Conservation (phyloP, 1,284 basidiomycete genomes). For the Vanrija pseudolonga region DNA sequence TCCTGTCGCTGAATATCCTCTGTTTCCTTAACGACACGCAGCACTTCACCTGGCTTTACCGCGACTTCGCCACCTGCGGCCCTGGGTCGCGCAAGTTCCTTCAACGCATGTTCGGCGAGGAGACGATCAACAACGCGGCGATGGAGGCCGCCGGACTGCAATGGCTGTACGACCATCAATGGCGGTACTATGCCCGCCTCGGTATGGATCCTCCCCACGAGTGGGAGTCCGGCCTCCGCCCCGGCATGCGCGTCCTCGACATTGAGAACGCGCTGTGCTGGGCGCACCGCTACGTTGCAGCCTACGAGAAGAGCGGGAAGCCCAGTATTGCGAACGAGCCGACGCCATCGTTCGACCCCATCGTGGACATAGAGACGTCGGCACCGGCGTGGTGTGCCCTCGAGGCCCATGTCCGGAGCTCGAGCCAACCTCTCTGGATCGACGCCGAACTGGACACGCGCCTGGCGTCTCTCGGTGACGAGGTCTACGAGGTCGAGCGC, state of each 20-base stretch:
- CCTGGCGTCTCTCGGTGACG: conserved; percentile 4
- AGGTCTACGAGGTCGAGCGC: conserved; percentile 32
- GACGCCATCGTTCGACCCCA: conserved; percentile 9
- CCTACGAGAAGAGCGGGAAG: conserved; percentile 4
- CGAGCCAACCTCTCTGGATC: conserved; percentile 8
- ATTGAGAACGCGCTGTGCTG: conserved; percentile 37
- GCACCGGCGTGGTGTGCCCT: conserved; percentile 29
- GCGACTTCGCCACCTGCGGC: conserved; percentile 32
- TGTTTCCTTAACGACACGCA: conserved; percentile 23
- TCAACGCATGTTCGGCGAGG: conserved; percentile 24
- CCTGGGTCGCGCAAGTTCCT: conserved; percentile 25
- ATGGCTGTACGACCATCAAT: conserved; percentile 37
- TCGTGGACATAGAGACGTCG: conserved; percentile 1
- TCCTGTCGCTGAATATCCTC: conserved; percentile 25
- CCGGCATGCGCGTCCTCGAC: conserved; percentile 33
- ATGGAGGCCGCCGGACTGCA: conserved; percentile 30
- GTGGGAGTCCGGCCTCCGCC: conserved; percentile 20
- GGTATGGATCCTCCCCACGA: conserved; percentile 29
- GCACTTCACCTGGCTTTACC: conserved; percentile 19
- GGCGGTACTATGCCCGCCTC: conserved; percentile 26
- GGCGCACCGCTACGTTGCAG: conserved; percentile 30
- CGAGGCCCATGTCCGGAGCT: conserved; percentile 7
- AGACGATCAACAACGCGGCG: conserved; percentile 18
- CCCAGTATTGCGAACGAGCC: conserved; percentile 13
- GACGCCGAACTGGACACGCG: conserved; percentile 5